Conservation (phyloP, 495 filamentous ascomycete genomes). For the Penicillium crystallinum region DNA sequence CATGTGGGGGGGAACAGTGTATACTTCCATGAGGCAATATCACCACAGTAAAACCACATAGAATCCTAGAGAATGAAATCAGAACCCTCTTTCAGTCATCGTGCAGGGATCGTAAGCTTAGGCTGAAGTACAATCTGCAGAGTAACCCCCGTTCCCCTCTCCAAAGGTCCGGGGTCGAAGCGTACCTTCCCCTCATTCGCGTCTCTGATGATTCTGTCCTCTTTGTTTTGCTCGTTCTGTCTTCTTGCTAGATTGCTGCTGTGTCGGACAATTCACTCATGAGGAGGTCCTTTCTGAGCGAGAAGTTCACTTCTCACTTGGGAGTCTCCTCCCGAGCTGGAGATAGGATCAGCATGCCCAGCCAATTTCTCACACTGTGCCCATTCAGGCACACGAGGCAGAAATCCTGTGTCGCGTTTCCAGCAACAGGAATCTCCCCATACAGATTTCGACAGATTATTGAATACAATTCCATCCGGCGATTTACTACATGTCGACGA, state of each 20-base stretch:
- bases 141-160: slow-evolving; percentile 1
- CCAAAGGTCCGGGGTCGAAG: slow-evolving; percentile 17
- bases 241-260: neutral
- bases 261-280: slow-evolving; percentile 8
- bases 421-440: neutral
- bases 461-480: neutral
- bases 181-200: slow-evolving; percentile 10
- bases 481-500: slow-evolving; percentile 1
- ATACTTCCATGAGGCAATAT: neutral
- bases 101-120: slow-evolving; percentile 2
- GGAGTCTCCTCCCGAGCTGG: slow-evolving; percentile 9
- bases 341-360: slow-evolving; percentile 5
- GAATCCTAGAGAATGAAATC: neutral
- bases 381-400: slow-evolving; percentile 1
- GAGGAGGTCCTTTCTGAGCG: slow-evolving; percentile 16
- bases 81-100: neutral
- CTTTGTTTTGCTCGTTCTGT: neutral
- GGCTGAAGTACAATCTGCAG: slow-evolving; percentile 5
- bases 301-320: slow-evolving; percentile 25
- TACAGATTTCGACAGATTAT: neutral
- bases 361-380: neutral
- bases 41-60: neutral
- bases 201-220: neutral
- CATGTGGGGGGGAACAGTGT: neutral
- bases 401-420: neutral